Percentiles rank a stretch among this genome's conserved stretches.
phyloP scores from a whole-genome alignment of 2,329 filamentous ascomycete species.

The Pseudogymnoascus destructans region DNA sequence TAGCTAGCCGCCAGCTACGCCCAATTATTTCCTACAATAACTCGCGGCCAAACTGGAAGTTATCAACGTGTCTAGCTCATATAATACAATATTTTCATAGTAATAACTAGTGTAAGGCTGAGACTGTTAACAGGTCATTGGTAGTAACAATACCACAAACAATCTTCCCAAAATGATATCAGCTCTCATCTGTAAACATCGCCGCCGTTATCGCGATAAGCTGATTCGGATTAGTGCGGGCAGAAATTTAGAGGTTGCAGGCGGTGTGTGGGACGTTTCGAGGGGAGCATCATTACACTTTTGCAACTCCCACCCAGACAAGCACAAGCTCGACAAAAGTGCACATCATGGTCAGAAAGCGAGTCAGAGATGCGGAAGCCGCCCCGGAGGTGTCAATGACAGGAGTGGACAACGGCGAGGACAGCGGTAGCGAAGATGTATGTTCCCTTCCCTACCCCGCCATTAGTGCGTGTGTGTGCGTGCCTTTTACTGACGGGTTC shows the following conservation, averaged over 20 bases:
- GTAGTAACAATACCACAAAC: not conserved
- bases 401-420: conserved; percentile 18
- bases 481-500: conserved; percentile 4
- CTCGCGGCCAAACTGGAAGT: too few species aligned
- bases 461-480: conserved; percentile 6
- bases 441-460: not conserved
- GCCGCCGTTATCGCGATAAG: conserved; percentile 8
- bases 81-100: not conserved
- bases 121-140: not conserved
- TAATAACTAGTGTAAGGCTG: too few species aligned
- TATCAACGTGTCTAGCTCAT: not conserved
- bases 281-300: not conserved
- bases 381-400: conserved; percentile 22
- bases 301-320: conserved; percentile 4
- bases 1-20: not conserved
- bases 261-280: conserved; percentile 7
- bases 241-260: conserved; percentile 10
- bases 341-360: conserved; percentile 26
- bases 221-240: conserved; percentile 6
- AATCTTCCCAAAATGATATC: not conserved
- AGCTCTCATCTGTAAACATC: not conserved
- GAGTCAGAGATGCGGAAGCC: conserved; percentile 24
- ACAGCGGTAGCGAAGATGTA: conserved; percentile 24
- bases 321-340: not conserved
- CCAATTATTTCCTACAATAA: not conserved